Conservation (phyloP, 495 filamentous ascomycete species). For the Penicillium lividum region DNA sequence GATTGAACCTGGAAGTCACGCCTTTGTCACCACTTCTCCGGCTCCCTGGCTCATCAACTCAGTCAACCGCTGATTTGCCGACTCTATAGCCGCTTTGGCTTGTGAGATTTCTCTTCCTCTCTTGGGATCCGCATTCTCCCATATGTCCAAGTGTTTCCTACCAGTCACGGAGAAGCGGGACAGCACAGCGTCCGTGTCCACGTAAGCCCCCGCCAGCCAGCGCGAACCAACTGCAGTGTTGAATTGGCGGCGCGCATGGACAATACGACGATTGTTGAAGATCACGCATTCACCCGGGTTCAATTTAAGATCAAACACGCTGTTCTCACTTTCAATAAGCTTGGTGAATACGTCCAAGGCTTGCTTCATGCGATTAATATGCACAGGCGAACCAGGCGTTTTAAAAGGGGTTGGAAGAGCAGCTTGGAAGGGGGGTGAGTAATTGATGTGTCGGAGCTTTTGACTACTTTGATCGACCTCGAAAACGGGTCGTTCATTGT, state of each 20-base stretch:
- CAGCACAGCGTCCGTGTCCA: slow-evolving; percentile 67
- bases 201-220: slow-evolving; percentile 85
- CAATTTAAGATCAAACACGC: slow-evolving; percentile 67
- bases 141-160: slow-evolving; percentile 14
- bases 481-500: slow-evolving; percentile 55
- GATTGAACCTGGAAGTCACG: too few species aligned
- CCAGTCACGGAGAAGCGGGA: slow-evolving; percentile 50
- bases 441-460: slow-evolving; percentile 54
- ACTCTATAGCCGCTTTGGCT: too few species aligned
- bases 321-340: slow-evolving; percentile 37
- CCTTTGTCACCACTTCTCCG: too few species aligned
- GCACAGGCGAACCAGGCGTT: too few species aligned
- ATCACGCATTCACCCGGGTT: slow-evolving; percentile 79
- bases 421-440: slow-evolving; percentile 71
- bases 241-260: slow-evolving; percentile 79
- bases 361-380: slow-evolving; percentile 10
- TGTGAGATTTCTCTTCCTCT: too few species aligned
- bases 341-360: slow-evolving; percentile 40
- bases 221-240: slow-evolving; percentile 54
- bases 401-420: slow-evolving; percentile 29
- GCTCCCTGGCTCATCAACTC: too few species aligned
- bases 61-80: too few species aligned
- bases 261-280: slow-evolving; percentile 77
- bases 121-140: slow-evolving; percentile 5
- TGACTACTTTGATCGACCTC: slow-evolving; percentile 28